These are phyloP conservation scores for Cryptosporidium ryanae DNA, from an alignment of 169 alveolate species.

Conservation along the genomic window DNA sequence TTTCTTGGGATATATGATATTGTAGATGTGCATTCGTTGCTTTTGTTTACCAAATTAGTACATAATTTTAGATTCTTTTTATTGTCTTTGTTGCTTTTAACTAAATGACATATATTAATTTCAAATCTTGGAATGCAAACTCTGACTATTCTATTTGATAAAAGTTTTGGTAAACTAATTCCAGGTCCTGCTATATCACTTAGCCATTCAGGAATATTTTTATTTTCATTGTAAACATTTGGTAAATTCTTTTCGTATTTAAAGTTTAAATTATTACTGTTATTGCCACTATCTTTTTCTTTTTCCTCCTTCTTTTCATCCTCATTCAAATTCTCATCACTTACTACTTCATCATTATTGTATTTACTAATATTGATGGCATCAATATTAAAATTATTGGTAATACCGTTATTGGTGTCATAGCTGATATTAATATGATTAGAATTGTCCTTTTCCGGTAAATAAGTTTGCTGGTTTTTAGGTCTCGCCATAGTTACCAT, in stretches of 20 bases:
- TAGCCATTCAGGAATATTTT: slow-evolving; percentile 54
- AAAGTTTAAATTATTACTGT: not conserved
- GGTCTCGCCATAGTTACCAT: slow-evolving; percentile 50
- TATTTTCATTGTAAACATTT: slow-evolving; percentile 10
- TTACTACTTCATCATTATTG: no score
- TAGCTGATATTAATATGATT: not conserved
- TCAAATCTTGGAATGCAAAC: slow-evolving; percentile 52
- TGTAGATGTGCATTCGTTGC: not conserved
- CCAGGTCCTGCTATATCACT: slow-evolving; percentile 63
- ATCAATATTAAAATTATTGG: no score
- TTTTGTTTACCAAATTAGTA: not conserved
- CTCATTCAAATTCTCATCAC: no score
- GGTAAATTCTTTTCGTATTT: slow-evolving; percentile 45
- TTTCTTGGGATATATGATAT: slow-evolving; percentile 36
- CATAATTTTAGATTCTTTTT: not conserved
- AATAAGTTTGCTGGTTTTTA: not conserved
- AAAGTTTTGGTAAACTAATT: slow-evolving; percentile 49
- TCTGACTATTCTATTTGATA: slow-evolving; percentile 39
- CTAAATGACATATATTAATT: slow-evolving; percentile 57
- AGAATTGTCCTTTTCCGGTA: not conserved
- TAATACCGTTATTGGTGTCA: not conserved
- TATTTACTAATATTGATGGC: no score
- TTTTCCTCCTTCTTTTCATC: slow-evolving; percentile 9
- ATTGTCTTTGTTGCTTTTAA: not conserved
- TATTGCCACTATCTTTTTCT: not conserved